Percentiles rank a stretch among this genome's conserved stretches.
Conservation (phyloP, 2,329 filamentous ascomycete genomes). For the Phialemoniopsis sp. region DNA sequence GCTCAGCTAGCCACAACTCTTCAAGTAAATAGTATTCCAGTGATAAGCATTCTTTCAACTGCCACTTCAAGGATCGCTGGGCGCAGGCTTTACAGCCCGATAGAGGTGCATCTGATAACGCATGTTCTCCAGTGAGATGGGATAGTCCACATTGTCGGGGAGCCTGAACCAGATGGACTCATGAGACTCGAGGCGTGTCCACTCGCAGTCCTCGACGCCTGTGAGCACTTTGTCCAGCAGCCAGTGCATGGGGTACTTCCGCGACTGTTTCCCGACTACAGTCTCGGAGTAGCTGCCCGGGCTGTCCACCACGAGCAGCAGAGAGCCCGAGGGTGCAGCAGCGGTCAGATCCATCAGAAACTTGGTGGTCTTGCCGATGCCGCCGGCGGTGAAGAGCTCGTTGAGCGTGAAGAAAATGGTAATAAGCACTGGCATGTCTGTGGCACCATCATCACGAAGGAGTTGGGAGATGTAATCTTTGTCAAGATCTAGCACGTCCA, state of each 20-base stretch:
- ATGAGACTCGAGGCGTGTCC: constrained; percentile 71
- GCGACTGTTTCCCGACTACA: constrained; percentile 56
- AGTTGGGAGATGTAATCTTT: no score
- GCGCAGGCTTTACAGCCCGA: constrained; percentile 17
- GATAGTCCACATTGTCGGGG: constrained; percentile 63
- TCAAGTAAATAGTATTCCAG: not conserved
- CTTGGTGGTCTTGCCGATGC: constrained; percentile 67
- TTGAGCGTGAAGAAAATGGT: constrained; percentile 94
- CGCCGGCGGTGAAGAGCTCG: constrained; percentile 80
- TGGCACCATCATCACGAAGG: constrained; percentile 9
- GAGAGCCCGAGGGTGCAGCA: constrained; percentile 49
- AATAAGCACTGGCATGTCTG: constrained; percentile 51
- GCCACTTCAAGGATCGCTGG: not conserved
- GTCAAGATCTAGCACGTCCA: constrained; percentile 31
- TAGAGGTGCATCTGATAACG: constrained; percentile 91
- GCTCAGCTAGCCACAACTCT: not conserved
- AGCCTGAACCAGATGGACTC: constrained; percentile 86
- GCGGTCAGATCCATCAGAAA: constrained; percentile 70
- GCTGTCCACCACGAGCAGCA: constrained; percentile 85
- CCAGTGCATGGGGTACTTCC: constrained; percentile 90
- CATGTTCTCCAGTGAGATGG: constrained; percentile 90
- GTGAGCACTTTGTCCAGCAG: constrained; percentile 80
- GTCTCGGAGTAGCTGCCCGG: constrained; percentile 90
- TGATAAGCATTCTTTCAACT: not conserved
- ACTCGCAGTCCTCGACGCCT: constrained; percentile 35